Percentiles rank a stretch among this genome's conserved stretches.
Conservation (phyloP, 176 grass and related monocot species). For the Elaeis guineensis region DNA sequence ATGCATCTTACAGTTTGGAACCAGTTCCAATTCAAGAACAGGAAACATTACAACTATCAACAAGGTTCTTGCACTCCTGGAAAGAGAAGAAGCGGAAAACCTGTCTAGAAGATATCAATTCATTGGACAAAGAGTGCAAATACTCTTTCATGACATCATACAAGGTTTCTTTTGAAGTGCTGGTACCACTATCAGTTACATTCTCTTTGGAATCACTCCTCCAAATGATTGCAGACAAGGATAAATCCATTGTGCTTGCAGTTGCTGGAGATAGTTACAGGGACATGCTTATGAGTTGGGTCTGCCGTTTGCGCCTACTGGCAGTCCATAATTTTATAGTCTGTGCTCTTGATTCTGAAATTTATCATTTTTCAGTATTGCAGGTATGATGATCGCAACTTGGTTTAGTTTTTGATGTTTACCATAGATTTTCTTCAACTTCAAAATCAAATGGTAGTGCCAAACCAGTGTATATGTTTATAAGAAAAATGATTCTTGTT, state of each 20-base stretch:
- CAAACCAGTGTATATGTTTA: no score
- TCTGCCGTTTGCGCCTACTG: constrained; percentile 57
- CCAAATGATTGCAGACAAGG: constrained; percentile 30
- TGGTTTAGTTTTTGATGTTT: constrained; percentile 6
- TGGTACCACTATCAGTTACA: constrained; percentile 15
- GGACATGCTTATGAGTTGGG: constrained; percentile 98
- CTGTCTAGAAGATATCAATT: constrained; percentile 4
- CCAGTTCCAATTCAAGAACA: neutral
- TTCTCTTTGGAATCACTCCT: constrained; percentile 48
- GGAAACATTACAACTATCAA: neutral
- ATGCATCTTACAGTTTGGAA: neutral
- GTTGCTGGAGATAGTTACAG: constrained; percentile 70
- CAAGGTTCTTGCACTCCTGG: constrained; percentile 9
- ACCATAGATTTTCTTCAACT: neutral
- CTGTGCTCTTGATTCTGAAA: constrained; percentile 74
- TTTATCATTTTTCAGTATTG: constrained; percentile 58
- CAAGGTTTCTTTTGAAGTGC: constrained; percentile 20
- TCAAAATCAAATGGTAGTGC: no score
- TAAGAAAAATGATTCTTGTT: no score
- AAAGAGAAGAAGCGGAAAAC: constrained; percentile 8
- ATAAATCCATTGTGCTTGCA: constrained; percentile 63
- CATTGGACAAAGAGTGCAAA: constrained; percentile 3
- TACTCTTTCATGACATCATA: constrained; percentile 4
- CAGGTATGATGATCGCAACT: constrained; percentile 33
- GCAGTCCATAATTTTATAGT: constrained; percentile 58